These are phyloP conservation scores for Vanilla planifolia DNA, from an alignment of 106 monocot species.

Conservation along the genomic window DNA sequence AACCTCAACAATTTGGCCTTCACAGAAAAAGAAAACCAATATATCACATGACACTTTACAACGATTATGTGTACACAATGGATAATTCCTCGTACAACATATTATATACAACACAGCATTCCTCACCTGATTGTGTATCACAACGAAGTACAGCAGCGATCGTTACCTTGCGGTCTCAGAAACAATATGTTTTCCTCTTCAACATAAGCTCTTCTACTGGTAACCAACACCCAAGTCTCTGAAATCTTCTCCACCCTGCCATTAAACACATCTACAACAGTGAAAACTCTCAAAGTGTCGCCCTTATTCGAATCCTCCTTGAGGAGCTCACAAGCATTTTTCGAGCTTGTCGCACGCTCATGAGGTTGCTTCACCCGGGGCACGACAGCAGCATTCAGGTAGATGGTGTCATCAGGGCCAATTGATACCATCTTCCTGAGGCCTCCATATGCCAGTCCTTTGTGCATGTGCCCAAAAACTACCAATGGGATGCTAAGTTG, in stretches of 20 bases:
- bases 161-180: conserved; percentile 8
- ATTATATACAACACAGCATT: no score
- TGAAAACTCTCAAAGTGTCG: conserved; percentile 56
- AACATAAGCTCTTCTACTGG: conserved; percentile 15
- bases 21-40: no score
- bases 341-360: not conserved
- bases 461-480: conserved; percentile 98
- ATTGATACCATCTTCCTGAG: conserved; percentile 71
- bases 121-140: not conserved
- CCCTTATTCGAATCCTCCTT: conserved; percentile 1
- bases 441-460: conserved; percentile 52
- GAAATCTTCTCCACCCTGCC: conserved; percentile 48
- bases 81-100: no score
- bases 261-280: conserved; percentile 40
- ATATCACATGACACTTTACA: no score
- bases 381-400: conserved; percentile 88
- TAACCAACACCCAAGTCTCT: conserved; percentile 65
- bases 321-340: not conserved
- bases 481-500: conserved; percentile 51
- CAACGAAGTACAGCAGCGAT: not conserved
- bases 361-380: conserved; percentile 49
- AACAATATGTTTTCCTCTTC: conserved; percentile 53
- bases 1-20: no score
- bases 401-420: conserved; percentile 47
- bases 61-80: no score